A percentile compares a stretch with the other conserved stretches of the same genome.
Conservation (phyloP, 805 yeast species). For the Candida cerambycidarum region DNA sequence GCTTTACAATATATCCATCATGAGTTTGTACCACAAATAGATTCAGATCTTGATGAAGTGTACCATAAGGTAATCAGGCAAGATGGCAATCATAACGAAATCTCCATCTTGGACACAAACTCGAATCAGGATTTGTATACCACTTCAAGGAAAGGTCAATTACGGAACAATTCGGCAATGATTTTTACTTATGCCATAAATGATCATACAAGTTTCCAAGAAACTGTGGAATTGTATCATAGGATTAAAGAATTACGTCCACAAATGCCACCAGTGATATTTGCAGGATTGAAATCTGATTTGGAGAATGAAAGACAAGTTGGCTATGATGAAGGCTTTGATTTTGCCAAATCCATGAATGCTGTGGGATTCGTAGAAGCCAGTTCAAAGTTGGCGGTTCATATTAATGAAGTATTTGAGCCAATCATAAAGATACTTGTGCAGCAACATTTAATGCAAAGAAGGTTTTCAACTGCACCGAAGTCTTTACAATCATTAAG, state of each 20-base stretch:
- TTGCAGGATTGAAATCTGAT: conserved; percentile 34
- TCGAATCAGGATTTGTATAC: conserved; percentile 26
- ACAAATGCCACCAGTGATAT: conserved; percentile 28
- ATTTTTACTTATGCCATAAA: conserved; percentile 32
- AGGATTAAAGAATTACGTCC: conserved; percentile 21
- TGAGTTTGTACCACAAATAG: conserved; percentile 19
- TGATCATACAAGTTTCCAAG: conserved; percentile 26
- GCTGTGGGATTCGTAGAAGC: conserved; percentile 32
- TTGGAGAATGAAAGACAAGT: conserved; percentile 27
- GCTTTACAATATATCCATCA: conserved; percentile 24
- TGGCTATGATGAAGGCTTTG: conserved; percentile 26
- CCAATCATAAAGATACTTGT: conserved; percentile 21
- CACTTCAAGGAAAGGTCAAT: conserved; percentile 25
- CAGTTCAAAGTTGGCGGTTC: conserved; percentile 20
- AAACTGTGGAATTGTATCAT: conserved; percentile 28
- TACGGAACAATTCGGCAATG: conserved; percentile 29
- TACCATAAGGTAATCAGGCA: conserved; percentile 19
- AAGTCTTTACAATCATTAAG: conserved; percentile 9
- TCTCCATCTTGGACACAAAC: conserved; percentile 34
- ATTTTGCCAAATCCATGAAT: conserved; percentile 25
- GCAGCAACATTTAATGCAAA: not conserved
- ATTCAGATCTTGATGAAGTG: conserved; percentile 25
- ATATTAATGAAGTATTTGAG: conserved; percentile 29
- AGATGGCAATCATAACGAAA: conserved; percentile 21
- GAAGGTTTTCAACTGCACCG: conserved; percentile 1